These are phyloP conservation scores for Brassica incana DNA, from an alignment of 345 rosid species.

Conservation along the genomic window DNA sequence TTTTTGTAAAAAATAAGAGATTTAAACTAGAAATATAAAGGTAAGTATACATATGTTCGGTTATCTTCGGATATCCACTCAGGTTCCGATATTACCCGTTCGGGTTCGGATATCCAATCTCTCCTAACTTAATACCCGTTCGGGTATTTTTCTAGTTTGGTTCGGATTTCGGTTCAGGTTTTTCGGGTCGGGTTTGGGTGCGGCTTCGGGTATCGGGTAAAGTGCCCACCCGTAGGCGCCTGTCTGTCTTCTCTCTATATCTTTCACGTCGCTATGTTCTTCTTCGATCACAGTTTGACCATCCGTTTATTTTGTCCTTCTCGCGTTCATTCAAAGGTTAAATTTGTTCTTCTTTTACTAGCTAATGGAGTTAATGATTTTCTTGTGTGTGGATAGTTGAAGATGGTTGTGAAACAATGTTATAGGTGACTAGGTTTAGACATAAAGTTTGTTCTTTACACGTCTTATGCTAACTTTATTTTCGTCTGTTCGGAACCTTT, in stretches of 20 bases:
- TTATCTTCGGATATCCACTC: too few relatives aligned
- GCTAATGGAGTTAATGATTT: not conserved
- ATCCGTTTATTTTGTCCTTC: not conserved
- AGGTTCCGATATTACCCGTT: too few relatives aligned
- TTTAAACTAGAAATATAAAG: too few relatives aligned
- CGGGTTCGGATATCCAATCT: too few relatives aligned
- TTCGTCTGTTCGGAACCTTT: not conserved
- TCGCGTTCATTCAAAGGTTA: not conserved
- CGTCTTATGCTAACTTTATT: conserved; percentile 14
- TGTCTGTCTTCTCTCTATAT: not conserved
- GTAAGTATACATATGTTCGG: too few relatives aligned
- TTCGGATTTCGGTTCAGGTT: too few relatives aligned
- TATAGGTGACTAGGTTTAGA: conserved; percentile 15
- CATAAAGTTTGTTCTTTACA: conserved; percentile 27
- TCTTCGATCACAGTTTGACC: not conserved
- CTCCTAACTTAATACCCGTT: too few relatives aligned
- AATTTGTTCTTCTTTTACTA: not conserved
- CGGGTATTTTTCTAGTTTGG: too few relatives aligned
- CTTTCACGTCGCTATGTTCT: not conserved
- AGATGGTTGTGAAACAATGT: not conserved
- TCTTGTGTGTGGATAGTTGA: not conserved
- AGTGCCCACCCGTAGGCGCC: not conserved
- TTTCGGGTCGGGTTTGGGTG: too few relatives aligned
- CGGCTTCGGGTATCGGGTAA: too few relatives aligned
- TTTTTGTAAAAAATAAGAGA: too few relatives aligned